Conservation (phyloP, 305 asterid genomes). For the Fraxinus greggii region DNA sequence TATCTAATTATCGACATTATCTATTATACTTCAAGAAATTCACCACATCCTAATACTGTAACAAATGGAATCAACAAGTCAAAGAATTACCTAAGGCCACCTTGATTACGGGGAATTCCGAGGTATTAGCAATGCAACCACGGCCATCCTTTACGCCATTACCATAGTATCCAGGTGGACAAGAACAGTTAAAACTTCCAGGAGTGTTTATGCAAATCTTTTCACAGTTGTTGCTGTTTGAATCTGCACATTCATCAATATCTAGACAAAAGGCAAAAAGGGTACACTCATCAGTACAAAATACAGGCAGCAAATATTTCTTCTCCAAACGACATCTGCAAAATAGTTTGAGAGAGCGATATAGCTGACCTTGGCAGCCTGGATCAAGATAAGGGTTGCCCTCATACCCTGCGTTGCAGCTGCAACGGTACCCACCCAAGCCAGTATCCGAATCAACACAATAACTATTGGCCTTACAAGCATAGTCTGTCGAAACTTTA, state of each 20-base stretch:
- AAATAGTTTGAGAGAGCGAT: background rate
- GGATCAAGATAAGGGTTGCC: constrained; percentile 53
- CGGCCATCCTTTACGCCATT: constrained; percentile 50
- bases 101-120: constrained; percentile 45
- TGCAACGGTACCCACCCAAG: constrained; percentile 42
- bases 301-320: background rate
- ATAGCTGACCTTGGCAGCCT: constrained; percentile 50
- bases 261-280: constrained; percentile 26
- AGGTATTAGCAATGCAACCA: constrained; percentile 43
- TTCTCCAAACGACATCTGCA: background rate
- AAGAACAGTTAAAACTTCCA: constrained; percentile 53
- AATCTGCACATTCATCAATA: constrained; percentile 52
- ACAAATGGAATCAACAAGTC: background rate
- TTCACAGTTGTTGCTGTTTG: constrained; percentile 40
- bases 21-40: background rate
- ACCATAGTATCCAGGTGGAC: constrained; percentile 51
- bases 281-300: background rate
- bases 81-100: constrained; percentile 57
- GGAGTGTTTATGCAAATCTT: constrained; percentile 41
- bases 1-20: background rate
- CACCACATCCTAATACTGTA: background rate
- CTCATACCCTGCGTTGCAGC: constrained; percentile 36
- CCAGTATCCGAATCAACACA: constrained; percentile 42
- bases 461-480: constrained; percentile 36
- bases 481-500: constrained; percentile 11